Evolutionary conservation across 2,329 filamentous ascomycete genomes (phyloP), one percentile per base, ranked within the genome.

Genomic region (Fusarium graminum): DNA sequence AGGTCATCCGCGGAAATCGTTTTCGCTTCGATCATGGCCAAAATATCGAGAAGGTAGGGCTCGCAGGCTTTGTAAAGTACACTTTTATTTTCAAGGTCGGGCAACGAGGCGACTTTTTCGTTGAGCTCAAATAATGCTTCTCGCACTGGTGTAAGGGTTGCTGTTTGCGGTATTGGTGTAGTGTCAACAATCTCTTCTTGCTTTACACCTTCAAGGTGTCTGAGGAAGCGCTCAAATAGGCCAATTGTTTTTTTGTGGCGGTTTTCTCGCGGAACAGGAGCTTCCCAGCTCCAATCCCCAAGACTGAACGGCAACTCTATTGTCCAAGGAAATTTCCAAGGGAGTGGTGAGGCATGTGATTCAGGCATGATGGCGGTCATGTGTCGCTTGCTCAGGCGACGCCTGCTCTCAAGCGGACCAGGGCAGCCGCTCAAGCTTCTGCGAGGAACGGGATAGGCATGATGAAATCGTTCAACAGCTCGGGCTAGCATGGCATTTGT

Each of bases 331-430:
- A 81, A 78, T 0, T 80, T 78, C 85, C 85, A 87, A 8, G 78
- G 72, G 3, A 81, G 78, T 16, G 79, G 74, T 17, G 75, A 76
- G 9, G 76, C 68, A 6, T 72, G 70, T 22, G 80, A 73, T 10
- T 77, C 72, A 26, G 82, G 79, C 53, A 83, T 76, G 58, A 85
- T 74, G 50, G 81, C 84, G 19, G 82, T 84, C 80, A 88, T 85
- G 50, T 80, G 81, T 54, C 86, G 81, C 72, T 80, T 86, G 34
- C 84, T 84, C 19, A 83, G 69, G 8, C 85, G 80, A 29, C 83
- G 83, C 29, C 83, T 81, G 70, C 80, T 82, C 74, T 88, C 86
- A 63, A 88, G 77, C 1, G 85, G 85, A 0, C 85, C 86, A 0
- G 83, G 82, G 8, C 82, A 78, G 26, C 81, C 83, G 69, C 78